These are phyloP conservation scores for Tetradesmus obliquus DNA, from an alignment of 139 green algal genomes.

Conservation along the genomic window DNA sequence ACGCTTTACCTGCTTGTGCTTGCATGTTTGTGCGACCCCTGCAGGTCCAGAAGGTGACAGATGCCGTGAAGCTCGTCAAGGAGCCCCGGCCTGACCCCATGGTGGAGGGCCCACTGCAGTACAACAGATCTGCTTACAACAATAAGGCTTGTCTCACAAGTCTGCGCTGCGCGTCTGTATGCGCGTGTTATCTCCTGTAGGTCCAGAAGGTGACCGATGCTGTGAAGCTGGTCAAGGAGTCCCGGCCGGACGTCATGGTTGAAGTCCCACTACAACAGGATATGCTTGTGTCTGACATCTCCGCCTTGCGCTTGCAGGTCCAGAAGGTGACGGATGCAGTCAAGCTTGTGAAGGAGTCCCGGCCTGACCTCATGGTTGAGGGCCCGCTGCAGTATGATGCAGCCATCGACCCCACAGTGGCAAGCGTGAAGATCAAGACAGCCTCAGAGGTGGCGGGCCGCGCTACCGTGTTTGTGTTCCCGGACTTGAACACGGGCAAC, in stretches of 20 bases:
- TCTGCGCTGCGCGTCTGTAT: too few species aligned
- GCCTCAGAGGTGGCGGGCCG: conserved; percentile 80
- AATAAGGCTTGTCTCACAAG: too few species aligned
- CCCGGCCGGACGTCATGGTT: conserved; percentile 75
- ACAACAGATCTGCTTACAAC: conserved; percentile 27
- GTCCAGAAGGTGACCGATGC: conserved; percentile 84
- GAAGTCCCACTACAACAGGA: conserved; percentile 90
- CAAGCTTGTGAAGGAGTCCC: conserved; percentile 60
- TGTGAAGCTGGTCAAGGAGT: conserved; percentile 63
- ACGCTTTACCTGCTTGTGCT: conserved; percentile 66
- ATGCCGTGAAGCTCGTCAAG: conserved; percentile 75
- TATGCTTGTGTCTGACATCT: neutral
- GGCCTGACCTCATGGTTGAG: conserved; percentile 84
- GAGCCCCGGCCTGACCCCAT: conserved; percentile 73
- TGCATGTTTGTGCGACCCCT: neutral
- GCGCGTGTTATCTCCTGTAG: conserved; percentile 7
- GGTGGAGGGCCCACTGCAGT: conserved; percentile 89
- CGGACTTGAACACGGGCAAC: conserved; percentile 93
- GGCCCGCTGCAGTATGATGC: conserved; percentile 91
- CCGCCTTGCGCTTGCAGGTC: conserved; percentile 55
- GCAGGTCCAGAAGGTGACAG: conserved; percentile 82
- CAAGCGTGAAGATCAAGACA: conserved; percentile 82
- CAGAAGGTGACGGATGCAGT: conserved; percentile 86
- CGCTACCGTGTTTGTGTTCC: conserved; percentile 92
- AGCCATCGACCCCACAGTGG: conserved; percentile 83